A percentile compares a stretch with the other conserved stretches of the same genome.
These are phyloP conservation scores for Esteya vermicola DNA, from an alignment of 2,329 filamentous ascomycete species.

Conservation along the genomic window DNA sequence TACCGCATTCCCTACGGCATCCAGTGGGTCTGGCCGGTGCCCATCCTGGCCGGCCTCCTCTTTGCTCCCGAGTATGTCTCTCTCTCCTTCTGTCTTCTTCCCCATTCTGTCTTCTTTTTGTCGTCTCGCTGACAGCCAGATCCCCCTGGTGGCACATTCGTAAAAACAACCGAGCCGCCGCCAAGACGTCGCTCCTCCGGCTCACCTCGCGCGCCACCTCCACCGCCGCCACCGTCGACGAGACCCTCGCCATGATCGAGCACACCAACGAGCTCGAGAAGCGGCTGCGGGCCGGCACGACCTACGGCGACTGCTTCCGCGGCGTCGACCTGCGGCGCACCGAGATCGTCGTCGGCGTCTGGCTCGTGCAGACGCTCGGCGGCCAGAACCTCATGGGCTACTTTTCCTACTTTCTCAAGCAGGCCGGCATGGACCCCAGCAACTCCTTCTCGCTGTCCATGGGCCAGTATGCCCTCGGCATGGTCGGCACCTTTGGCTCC, in stretches of 20 bases:
- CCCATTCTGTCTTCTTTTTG: too few species aligned
- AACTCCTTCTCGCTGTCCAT: slow-evolving; percentile 15
- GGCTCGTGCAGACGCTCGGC: slow-evolving; percentile 22
- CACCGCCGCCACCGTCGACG: slow-evolving; percentile 10
- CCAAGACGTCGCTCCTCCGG: slow-evolving; percentile 21
- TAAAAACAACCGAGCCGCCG: slow-evolving; percentile 25
- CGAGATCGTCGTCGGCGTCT: slow-evolving; percentile 30
- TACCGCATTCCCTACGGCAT: slow-evolving; percentile 7
- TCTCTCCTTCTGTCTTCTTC: too few species aligned
- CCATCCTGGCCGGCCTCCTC: slow-evolving; percentile 2
- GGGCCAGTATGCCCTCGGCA: slow-evolving; percentile 28
- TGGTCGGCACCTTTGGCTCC: slow-evolving; percentile 49
- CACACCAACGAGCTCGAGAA: slow-evolving; percentile 44
- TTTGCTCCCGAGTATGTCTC: slow-evolving; percentile 9
- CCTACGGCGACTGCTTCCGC: slow-evolving; percentile 36
- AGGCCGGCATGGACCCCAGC: slow-evolving; percentile 25
- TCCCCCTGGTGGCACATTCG: slow-evolving; percentile 17
- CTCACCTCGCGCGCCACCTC: slow-evolving; percentile 27
- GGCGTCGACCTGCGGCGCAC: slow-evolving; percentile 35
- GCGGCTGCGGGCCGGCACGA: slow-evolving; percentile 31
- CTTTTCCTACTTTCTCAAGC: slow-evolving; percentile 23
- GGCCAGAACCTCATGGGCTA: slow-evolving; percentile 36
- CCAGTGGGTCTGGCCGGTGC: slow-evolving; percentile 7
- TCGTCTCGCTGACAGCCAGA: too few species aligned
- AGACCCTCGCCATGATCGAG: slow-evolving; percentile 34